Percentiles rank a stretch among this genome's conserved stretches.
Conservation (phyloP, 345 rosid genomes). For the Eucalyptus fibrosa region DNA sequence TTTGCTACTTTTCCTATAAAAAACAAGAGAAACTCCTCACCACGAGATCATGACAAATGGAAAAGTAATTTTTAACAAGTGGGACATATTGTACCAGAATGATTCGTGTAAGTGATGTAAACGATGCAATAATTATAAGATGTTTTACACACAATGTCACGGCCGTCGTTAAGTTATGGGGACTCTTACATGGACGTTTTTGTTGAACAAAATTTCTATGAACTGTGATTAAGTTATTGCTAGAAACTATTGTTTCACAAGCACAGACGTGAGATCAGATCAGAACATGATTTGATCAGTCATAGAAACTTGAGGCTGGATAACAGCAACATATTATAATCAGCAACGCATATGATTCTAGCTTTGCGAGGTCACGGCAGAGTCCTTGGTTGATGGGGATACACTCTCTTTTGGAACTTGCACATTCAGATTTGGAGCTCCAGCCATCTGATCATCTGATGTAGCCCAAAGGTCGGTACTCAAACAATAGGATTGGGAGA, state of each 20-base stretch:
- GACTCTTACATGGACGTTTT: neutral
- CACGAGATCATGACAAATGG: neutral
- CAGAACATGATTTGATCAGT: neutral
- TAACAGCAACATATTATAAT: neutral
- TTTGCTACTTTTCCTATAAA: too few species aligned
- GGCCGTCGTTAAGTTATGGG: too few species aligned
- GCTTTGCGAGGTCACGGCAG: neutral
- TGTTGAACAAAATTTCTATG: neutral
- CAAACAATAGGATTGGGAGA: too few species aligned
- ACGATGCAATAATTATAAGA: neutral
- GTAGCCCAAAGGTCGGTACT: too few species aligned
- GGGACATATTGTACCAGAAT: neutral
- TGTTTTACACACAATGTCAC: neutral
- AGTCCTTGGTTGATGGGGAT: neutral
- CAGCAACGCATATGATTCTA: neutral
- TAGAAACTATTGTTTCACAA: neutral
- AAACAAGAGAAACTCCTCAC: neutral
- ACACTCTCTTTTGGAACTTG: conserved; percentile 7
- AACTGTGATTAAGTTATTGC: neutral
- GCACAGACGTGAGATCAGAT: neutral
- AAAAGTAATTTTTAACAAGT: neutral
- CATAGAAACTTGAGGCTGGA: neutral
- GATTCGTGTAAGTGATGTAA: neutral
- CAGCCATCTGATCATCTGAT: conserved; percentile 2
- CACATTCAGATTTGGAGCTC: neutral